Evolutionary conservation across 208 protist genomes (phyloP).

Genomic region (Acanthamoeba triangularis): DNA sequence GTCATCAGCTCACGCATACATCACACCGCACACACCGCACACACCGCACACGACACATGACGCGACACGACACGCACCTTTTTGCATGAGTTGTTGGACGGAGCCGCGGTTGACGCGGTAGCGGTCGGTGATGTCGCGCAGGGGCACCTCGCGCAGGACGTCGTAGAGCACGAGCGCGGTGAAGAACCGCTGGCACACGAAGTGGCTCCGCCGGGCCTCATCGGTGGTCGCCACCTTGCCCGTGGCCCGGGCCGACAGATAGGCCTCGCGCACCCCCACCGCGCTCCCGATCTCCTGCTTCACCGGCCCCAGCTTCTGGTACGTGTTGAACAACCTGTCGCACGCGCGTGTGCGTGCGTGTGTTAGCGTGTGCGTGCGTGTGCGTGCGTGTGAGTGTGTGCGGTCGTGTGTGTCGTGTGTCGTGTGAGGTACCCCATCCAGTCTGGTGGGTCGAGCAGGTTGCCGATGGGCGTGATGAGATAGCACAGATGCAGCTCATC

Average conservation of each 20-base stretch:
- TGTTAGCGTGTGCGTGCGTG: not conserved
- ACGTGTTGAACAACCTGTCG: not conserved
- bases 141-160: not conserved
- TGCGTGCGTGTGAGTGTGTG: not conserved
- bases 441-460: conserved; percentile 3
- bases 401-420: too few species aligned
- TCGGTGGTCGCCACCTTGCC: not conserved
- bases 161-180: conserved; percentile 24
- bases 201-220: not conserved
- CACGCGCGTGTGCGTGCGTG: not conserved
- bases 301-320: not conserved
- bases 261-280: not conserved
- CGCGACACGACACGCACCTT: not conserved
- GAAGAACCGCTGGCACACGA: not conserved
- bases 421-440: not conserved
- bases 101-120: not conserved
- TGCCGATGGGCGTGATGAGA: not conserved
- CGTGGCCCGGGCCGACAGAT: not conserved
- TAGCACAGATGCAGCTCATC: conserved; percentile 36
- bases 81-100: conserved; percentile 43
- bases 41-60: not conserved
- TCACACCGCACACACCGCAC: too few species aligned
- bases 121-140: not conserved
- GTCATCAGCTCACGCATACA: not conserved
- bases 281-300: not conserved